Conservation (phyloP, 2,329 filamentous ascomycete species). For the Fusarium pseudograminearum region DNA sequence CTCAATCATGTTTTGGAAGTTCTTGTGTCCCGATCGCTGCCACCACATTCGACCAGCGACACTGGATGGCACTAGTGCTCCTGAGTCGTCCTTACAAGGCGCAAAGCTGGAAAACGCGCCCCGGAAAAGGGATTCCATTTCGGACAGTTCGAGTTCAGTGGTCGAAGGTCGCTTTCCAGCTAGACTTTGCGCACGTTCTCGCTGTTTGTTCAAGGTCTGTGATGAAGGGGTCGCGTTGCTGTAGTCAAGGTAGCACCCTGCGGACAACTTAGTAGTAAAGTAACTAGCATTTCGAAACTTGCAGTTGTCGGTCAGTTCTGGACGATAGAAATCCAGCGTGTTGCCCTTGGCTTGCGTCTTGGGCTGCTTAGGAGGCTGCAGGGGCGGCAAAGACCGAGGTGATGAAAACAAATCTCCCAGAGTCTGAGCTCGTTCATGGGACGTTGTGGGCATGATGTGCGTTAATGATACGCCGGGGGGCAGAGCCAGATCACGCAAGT, state of each 20-base stretch:
- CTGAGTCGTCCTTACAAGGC: conserved; percentile 78
- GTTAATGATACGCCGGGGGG: conserved; percentile 76
- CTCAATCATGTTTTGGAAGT: conserved; percentile 74
- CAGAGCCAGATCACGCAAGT: conserved; percentile 63
- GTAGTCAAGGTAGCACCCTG: conserved; percentile 78
- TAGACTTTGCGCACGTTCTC: conserved; percentile 77
- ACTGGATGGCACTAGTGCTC: conserved; percentile 75
- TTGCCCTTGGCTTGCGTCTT: conserved; percentile 76
- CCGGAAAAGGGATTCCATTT: conserved; percentile 80
- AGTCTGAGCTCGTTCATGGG: conserved; percentile 67
- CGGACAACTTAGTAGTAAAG: conserved; percentile 72
- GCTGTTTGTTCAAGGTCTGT: conserved; percentile 71
- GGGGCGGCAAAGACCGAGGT: conserved; percentile 70
- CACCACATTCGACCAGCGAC: conserved; percentile 80
- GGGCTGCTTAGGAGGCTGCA: conserved; percentile 78
- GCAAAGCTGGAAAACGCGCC: conserved; percentile 85
- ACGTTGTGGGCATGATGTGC: conserved; percentile 51
- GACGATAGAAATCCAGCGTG: conserved; percentile 64
- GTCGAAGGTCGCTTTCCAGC: conserved; percentile 69
- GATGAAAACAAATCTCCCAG: conserved; percentile 81
- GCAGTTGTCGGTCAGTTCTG: conserved; percentile 67
- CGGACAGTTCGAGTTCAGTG: conserved; percentile 69
- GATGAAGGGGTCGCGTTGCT: conserved; percentile 70
- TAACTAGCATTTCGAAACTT: conserved; percentile 70
- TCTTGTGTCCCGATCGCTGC: conserved; percentile 75